Conservation (phyloP, 2,329 filamentous ascomycete genomes). For the Epichloe uncinata region DNA sequence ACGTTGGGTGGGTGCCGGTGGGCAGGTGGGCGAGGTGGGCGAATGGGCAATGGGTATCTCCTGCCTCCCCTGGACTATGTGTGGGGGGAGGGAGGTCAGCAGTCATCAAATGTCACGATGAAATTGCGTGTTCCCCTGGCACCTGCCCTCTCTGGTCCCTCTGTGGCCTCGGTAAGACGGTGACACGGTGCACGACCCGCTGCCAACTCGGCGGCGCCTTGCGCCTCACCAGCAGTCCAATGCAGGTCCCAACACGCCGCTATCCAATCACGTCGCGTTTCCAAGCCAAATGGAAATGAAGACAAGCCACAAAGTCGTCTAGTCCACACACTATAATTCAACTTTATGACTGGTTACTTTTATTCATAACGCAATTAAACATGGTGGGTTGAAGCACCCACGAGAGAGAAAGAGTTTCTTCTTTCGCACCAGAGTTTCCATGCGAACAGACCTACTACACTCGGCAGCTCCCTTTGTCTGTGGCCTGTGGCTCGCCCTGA, state of each 20-base stretch:
- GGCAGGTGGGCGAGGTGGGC: not conserved
- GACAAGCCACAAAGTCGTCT: not conserved
- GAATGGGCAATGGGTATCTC: not conserved
- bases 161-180: not conserved
- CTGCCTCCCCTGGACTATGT: not conserved
- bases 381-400: too few relatives aligned
- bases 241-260: slow-evolving; percentile 8
- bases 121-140: not conserved
- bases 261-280: slow-evolving; percentile 5
- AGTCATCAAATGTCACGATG: not conserved
- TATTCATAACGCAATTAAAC: too few relatives aligned
- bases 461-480: not conserved
- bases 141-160: too few relatives aligned
- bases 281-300: slow-evolving; percentile 5
- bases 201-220: slow-evolving; percentile 2
- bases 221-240: not conserved
- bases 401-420: too few relatives aligned
- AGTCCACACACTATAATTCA: too few relatives aligned
- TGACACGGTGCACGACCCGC: not conserved
- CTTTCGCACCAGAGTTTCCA: not conserved
- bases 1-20: not conserved
- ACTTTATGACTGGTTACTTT: too few relatives aligned
- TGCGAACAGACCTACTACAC: not conserved
- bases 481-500: too few relatives aligned
- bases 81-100: too few relatives aligned